Base-by-base conservation (phyloP, 352 stramenopile species). In the Phytophthora rubi region DNA sequence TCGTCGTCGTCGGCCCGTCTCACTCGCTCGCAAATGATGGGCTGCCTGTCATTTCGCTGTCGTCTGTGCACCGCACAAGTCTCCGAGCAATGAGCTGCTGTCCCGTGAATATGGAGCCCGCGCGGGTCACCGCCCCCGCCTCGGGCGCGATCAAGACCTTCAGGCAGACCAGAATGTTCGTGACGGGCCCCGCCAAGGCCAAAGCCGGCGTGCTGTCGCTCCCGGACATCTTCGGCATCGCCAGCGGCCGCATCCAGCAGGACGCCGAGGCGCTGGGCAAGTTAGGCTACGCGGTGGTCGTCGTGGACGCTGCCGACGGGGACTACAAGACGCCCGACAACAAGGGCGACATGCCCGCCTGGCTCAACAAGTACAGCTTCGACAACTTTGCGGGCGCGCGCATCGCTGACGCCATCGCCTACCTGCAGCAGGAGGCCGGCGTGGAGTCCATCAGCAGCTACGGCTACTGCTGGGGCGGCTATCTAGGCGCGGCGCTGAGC, bases 181-280 rank as follows among this genome's bases (percentile, higher is more conserved):
- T 77, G 49, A 64, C 74, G 1, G 75, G 70, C 0, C 81, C 76
- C 0, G 13, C 58, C 2, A 70, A 59, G 1, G 51, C 73, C 51
- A 77, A 62, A 32, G 68, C 74, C 37, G 78, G 78, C 12, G 4
- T 90, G 18, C 32, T 90, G 8, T 57, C 78, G 32, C 57, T 90
- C 16, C 80, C 79, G 1, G 79, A 89, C 53, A 81, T 88, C 42
- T 86, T 76, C 49, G 74, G 82, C 23, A 53, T 75, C 15, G 77
- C 86, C 63, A 90, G 82, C 53, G 80, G 82, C 18, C 76, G 79
- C 49, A 78, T 70, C 67, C 81, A 89, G 64, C 61, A 76, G n/a
- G 80, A 88, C 64, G 78, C 76, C 13, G 78, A 86, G 51, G 53
- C 47, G 3, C 65, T 90, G 13, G 81, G 73, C 23, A 68, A 83